A percentile compares a stretch with the other conserved stretches of the same genome.
These are phyloP conservation scores for Domatiomyces catenatus DNA, from an alignment of 2,329 filamentous ascomycete genomes.

Conservation along the genomic window DNA sequence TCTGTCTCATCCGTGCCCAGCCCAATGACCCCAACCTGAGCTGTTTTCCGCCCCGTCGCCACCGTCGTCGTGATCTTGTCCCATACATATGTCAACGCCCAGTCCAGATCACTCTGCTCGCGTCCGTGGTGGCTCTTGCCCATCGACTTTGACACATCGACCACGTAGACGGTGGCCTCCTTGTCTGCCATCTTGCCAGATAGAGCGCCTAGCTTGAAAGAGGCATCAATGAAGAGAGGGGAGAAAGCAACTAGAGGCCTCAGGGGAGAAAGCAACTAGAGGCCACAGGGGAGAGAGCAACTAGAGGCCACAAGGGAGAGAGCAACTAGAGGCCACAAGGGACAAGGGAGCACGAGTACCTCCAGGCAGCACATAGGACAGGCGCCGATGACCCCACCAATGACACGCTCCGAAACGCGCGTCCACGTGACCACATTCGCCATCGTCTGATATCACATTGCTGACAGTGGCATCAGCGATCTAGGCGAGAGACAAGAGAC, in stretches of 20 bases:
- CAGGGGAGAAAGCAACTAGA: too few species aligned
- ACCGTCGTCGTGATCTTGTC: slow-evolving; percentile 72
- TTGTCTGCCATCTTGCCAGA: slow-evolving; percentile 62
- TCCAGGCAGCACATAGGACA: too few species aligned
- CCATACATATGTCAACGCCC: slow-evolving; percentile 83
- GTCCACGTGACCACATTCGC: too few species aligned
- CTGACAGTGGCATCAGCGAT: too few species aligned
- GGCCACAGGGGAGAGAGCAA: too few species aligned
- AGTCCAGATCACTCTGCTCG: slow-evolving; percentile 67
- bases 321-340: not conserved
- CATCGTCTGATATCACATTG: too few species aligned
- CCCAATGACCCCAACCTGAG: slow-evolving; percentile 63
- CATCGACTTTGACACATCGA: slow-evolving; percentile 84
- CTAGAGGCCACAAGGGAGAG: not conserved
- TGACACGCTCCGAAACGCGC: too few species aligned
- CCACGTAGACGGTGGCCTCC: slow-evolving; percentile 79
- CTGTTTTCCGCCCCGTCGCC: slow-evolving; percentile 57
- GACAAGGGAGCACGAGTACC: not conserved
- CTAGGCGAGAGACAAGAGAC: too few species aligned
- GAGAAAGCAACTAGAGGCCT: too few species aligned
- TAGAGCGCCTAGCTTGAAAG: not conserved
- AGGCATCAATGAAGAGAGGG: not conserved
- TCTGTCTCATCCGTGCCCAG: slow-evolving; percentile 63
- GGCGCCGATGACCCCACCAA: too few species aligned
- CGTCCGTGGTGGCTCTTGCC: slow-evolving; percentile 55